A percentile compares a stretch with the other conserved stretches of the same genome.
These are phyloP conservation scores for Neofusicoccum laricinum DNA, from an alignment of 2,329 filamentous ascomycete genomes.

Conservation along the genomic window DNA sequence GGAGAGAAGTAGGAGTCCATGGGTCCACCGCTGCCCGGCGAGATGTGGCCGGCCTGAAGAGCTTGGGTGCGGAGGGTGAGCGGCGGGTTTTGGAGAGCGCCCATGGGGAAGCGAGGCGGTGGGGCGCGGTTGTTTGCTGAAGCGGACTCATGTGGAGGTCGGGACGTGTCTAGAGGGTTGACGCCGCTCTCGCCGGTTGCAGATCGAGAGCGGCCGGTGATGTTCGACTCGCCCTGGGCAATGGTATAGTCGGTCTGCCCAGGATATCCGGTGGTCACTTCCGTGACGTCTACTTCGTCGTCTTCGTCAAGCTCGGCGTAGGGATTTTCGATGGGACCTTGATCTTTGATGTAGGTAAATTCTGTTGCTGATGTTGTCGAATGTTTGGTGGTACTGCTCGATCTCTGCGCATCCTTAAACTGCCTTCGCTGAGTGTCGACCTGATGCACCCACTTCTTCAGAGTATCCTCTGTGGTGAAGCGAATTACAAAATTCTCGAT, in stretches of 20 bases:
- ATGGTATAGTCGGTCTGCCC: constrained; percentile 50
- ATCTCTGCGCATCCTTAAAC: constrained; percentile 46
- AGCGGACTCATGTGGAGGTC: constrained; percentile 32
- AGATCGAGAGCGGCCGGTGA: constrained; percentile 72
- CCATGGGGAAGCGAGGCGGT: constrained; percentile 70
- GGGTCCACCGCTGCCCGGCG: constrained; percentile 63
- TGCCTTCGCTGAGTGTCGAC: constrained; percentile 70
- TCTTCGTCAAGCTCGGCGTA: constrained; percentile 64
- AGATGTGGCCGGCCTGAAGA: constrained; percentile 46
- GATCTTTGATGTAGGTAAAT: constrained; percentile 74
- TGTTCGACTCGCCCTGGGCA: constrained; percentile 69
- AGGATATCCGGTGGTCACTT: constrained; percentile 12
- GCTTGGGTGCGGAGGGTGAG: constrained; percentile 69
- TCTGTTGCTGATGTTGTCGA: constrained; percentile 63
- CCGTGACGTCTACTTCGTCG: constrained; percentile 48
- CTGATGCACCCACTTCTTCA: constrained; percentile 86
- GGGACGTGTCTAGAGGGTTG: constrained; percentile 29
- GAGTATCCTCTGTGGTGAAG: constrained; percentile 84
- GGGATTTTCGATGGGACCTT: constrained; percentile 71
- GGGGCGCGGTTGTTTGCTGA: constrained; percentile 50
- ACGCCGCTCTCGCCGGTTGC: constrained; percentile 66
- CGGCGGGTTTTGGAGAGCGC: constrained; percentile 43
- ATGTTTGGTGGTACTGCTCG: constrained; percentile 43
- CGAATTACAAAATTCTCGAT: constrained; percentile 96
- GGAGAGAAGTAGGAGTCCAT: constrained; percentile 91